Evolutionary conservation across 1,284 basidiomycete species (phyloP).

Genomic region (Melampsora americana): DNA sequence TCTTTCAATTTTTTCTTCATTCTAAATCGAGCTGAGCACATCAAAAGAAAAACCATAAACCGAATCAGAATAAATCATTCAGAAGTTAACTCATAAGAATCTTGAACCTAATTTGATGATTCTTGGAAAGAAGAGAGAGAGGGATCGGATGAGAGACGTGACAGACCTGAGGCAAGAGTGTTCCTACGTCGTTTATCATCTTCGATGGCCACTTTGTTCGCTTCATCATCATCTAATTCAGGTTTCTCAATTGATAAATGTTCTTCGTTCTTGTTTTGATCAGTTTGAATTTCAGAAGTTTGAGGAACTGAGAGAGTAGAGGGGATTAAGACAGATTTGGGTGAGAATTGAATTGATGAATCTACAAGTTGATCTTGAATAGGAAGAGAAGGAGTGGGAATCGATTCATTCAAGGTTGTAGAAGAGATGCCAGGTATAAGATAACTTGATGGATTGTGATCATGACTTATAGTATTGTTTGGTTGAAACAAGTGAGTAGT

Average conservation of each 20-base stretch:
- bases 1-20: slow-evolving; percentile 45
- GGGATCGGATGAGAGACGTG: too few species aligned
- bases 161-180: slow-evolving; percentile 40
- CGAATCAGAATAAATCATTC: not conserved
- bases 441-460: not conserved
- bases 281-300: not conserved
- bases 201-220: slow-evolving; percentile 33
- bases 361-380: not conserved
- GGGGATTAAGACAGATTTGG: not conserved
- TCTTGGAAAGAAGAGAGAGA: not conserved
- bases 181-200: slow-evolving; percentile 43
- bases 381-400: not conserved
- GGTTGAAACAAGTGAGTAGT: not conserved
- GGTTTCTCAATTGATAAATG: not conserved
- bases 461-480: not conserved
- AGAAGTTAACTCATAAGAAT: not conserved
- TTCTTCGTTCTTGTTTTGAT: not conserved
- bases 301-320: not conserved
- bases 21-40: slow-evolving; percentile 36
- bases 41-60: not conserved
- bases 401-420: not conserved
- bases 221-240: slow-evolving; percentile 34
- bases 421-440: not conserved
- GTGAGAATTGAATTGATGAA: not conserved
- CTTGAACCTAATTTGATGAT: not conserved